phyloP scores from a whole-genome alignment of 2,329 filamentous ascomycete species.

The Capronia epimyces region DNA sequence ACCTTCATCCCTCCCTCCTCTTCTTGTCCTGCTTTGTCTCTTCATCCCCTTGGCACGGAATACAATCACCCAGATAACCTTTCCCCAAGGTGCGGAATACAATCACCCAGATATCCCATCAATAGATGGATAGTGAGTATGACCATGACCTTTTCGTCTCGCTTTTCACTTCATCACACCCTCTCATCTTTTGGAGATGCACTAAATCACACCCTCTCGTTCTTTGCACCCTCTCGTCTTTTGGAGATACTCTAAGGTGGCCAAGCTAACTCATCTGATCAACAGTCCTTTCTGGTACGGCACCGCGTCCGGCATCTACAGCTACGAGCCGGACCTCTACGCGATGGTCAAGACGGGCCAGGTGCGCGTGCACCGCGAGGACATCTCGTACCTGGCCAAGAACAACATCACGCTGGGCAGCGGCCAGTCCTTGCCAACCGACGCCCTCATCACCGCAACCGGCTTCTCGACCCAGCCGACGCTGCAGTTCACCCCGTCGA shows the following conservation, averaged over 20 bases:
- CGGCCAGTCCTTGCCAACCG: constrained; percentile 41
- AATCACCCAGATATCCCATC: too few species aligned
- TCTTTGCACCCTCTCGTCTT: too few species aligned
- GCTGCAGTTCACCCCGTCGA: constrained; percentile 45
- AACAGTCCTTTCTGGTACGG: constrained; percentile 48
- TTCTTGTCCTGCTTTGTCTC: too few species aligned
- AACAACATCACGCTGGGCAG: constrained; percentile 47
- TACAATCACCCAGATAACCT: too few species aligned
- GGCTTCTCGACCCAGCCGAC: constrained; percentile 52
- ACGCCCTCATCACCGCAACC: constrained; percentile 52
- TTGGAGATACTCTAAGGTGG: not conserved
- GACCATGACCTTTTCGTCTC: too few species aligned
- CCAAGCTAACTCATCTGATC: not conserved
- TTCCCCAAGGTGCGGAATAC: too few species aligned
- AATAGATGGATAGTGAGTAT: too few species aligned
- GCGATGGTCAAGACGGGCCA: constrained; percentile 50
- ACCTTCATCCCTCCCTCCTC: too few species aligned
- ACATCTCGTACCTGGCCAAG: constrained; percentile 48
- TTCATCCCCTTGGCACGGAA: too few species aligned
- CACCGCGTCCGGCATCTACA: constrained; percentile 55
- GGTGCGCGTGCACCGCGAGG: constrained; percentile 53
- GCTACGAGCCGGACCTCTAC: constrained; percentile 55
- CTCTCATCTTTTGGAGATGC: too few species aligned
- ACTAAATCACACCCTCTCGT: too few species aligned
- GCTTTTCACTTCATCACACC: too few species aligned